Base-by-base conservation (phyloP, 2,329 filamentous ascomycete species). In the Aspergillus oerlinghausenensis region DNA sequence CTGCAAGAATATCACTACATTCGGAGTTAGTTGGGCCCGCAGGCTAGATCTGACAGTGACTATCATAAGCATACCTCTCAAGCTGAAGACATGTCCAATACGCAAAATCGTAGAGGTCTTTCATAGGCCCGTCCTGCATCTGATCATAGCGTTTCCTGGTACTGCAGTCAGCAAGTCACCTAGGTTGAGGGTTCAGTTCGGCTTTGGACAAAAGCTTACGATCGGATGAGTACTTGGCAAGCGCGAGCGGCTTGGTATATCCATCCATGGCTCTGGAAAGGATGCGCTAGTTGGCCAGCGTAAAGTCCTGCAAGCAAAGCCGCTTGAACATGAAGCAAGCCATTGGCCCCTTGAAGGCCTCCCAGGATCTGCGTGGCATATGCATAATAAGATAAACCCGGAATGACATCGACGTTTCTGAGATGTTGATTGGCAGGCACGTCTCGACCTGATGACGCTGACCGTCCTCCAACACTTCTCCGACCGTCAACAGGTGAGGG, bases 41-140 rank as follows among this genome's bases (percentile, higher is more conserved):
- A 47, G 19, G 52, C 26, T n/a, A 6, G n/a, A 23, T 48, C 5
- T 28, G 25, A 17, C 8, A 35, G 26, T 29, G 21, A 28, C n/a
- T 14, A 62, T 47, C 11, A n/a, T 10, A 19, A 45, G 8, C 73
- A 63, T 73, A 90, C 88, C 88, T 96, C 74, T 97, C 93, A 10
- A 97, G 80, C 68, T 97, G 93, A 60, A 97, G 78, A 70, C 90
- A 96, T 7, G 92, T 94, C 93, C 93, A 97, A 67, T 92, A 97
- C 0, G 90, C 88, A 64, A 95, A 82, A 14, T 88, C 79, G 38
- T 88, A 79, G 55, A 88, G 80, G 67, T 92, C 90, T 65, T 87
- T 71, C 3, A 63, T 45, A 5, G 63, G 59, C 1, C 67, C 66
- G 14, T 71, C 67, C 28, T 60, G 55, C 56, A 75, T 63, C 43